Percentiles rank a stretch among this genome's conserved stretches.
These are phyloP conservation scores for Neurospora sp. DNA, from an alignment of 495 filamentous ascomycete genomes.

Conservation along the genomic window DNA sequence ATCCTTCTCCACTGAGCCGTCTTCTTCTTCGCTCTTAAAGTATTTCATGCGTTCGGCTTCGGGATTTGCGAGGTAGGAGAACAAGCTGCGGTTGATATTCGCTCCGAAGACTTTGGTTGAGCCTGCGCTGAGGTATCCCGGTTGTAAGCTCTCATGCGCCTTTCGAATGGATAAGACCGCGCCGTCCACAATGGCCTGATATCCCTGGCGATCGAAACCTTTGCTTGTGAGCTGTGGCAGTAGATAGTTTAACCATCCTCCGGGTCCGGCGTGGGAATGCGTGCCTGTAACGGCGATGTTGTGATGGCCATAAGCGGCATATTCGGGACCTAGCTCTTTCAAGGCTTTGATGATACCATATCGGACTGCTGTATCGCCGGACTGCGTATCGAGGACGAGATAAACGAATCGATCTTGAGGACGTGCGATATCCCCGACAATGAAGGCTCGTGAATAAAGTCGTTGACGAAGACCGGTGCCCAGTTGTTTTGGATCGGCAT, in stretches of 20 bases:
- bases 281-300: constrained; percentile 91
- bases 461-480: constrained; percentile 84
- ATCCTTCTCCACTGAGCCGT: constrained; percentile 74
- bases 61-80: constrained; percentile 85
- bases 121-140: constrained; percentile 64
- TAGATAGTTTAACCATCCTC: constrained; percentile 92
- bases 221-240: constrained; percentile 86
- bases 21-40: constrained; percentile 42
- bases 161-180: constrained; percentile 68
- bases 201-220: constrained; percentile 84
- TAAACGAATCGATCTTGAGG: constrained; percentile 75
- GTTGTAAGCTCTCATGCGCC: constrained; percentile 66
- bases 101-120: constrained; percentile 66
- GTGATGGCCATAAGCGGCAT: constrained; percentile 63
- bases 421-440: constrained; percentile 59
- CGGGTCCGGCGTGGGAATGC: constrained; percentile 87
- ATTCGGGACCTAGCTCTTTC: constrained; percentile 53
- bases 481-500: constrained; percentile 77
- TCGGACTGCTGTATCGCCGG: constrained; percentile 83
- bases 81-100: constrained; percentile 86
- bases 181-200: constrained; percentile 83
- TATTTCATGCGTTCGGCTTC: constrained; percentile 67
- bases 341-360: constrained; percentile 76
- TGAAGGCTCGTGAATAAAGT: constrained; percentile 84
- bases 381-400: constrained; percentile 76